A percentile compares a stretch with the other conserved stretches of the same genome.
phyloP scores from a whole-genome alignment of 495 filamentous ascomycete genomes.

The Talaromyces nanjingensis region DNA sequence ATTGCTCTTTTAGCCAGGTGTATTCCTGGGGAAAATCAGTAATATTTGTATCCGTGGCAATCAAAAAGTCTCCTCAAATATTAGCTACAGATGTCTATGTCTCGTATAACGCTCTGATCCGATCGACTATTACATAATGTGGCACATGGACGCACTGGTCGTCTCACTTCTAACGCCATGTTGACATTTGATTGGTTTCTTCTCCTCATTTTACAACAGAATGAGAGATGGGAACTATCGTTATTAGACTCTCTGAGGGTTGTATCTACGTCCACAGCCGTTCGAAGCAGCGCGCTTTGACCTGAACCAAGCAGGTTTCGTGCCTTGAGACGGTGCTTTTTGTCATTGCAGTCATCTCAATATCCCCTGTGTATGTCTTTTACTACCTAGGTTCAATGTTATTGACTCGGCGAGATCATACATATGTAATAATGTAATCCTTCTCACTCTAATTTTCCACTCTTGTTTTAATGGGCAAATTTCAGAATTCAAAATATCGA shows the following conservation, averaged over 20 bases:
- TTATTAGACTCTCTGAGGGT: not conserved
- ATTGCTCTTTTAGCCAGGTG: not conserved
- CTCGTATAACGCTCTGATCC: not conserved
- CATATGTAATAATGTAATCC: too few species aligned
- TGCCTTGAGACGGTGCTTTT: not conserved
- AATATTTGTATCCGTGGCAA: too few species aligned
- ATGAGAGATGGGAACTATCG: not conserved
- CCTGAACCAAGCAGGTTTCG: not conserved
- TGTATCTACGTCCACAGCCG: not conserved
- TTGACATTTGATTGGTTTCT: not conserved
- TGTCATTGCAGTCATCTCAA: too few species aligned
- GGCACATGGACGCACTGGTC: not conserved
- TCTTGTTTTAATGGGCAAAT: too few species aligned
- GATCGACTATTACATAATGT: not conserved
- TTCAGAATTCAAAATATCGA: not conserved
- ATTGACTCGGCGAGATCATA: too few species aligned
- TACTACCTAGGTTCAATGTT: too few species aligned
- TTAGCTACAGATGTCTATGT: not conserved
- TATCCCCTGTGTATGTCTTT: too few species aligned
- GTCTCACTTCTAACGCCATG: not conserved
- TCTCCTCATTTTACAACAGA: not conserved
- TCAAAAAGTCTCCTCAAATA: too few species aligned
- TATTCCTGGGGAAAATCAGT: too few species aligned
- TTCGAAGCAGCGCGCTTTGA: not conserved
- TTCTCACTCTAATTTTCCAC: too few species aligned